Evolutionary conservation across 768 basidiomycete species (phyloP), one percentile per base, ranked within the genome.

Genomic region (Vararia minispora): DNA sequence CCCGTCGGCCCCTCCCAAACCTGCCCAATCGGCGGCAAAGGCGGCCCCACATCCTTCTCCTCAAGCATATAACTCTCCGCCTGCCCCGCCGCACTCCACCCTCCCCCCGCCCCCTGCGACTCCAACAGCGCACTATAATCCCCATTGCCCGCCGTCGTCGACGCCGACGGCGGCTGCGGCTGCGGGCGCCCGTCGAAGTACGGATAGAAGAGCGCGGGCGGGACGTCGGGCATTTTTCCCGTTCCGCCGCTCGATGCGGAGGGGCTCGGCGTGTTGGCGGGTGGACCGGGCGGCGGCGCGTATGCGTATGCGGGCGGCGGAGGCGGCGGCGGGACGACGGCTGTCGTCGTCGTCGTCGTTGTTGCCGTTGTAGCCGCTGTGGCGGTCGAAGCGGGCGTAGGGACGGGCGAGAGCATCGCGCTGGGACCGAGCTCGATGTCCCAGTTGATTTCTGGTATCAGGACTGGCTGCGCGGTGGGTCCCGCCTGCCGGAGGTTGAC

Each of bases 61-160:
- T 83, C 82, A 26, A 75, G 65, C 64, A 83, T 72, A 48, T 72
- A 85, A 37, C 73, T 65, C 37, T 82, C 76, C n/a, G n/a, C n/a
- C 39, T 74, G 72, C 10, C 68, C 66, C 18, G 64, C 60, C 49
- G 72, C 70, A 44, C 65, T 74, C 36, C 69, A 73, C 51, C 70
- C 71, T 31, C 69, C 62, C 6, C 68, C 67, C 35, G 67, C 63
- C 39, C 73, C 72, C 12, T 72, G 72, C 0, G 71, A 76, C 1
- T 69, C 76, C n/a, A 83, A 59, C 37, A 81, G 53, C 20, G 72
- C 69, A 25, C 58, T 61, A 45, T 73, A 78, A 33, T 74, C 74
- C 20, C 45, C 54, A 12, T 40, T 43, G 11, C 37, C 6, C 25
- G 37, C 18, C 14, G 48, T 42, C 21, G 53, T 26, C 37, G 50